phyloP scores from a whole-genome alignment of 352 stramenopile species.

The Phytopythium litorale region DNA sequence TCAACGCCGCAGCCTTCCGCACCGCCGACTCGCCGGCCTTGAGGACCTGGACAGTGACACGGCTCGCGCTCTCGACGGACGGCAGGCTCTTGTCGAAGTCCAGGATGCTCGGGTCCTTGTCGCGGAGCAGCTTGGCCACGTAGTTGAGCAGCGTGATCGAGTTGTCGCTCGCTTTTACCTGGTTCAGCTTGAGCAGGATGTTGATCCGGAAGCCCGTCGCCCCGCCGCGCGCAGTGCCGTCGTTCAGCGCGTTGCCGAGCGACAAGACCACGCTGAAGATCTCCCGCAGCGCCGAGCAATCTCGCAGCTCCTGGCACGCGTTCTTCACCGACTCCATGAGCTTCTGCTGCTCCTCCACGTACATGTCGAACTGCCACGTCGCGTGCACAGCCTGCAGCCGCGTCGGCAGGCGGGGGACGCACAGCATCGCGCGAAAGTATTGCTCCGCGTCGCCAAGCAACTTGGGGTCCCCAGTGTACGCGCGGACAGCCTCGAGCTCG shows the following conservation, averaged over 20 bases:
- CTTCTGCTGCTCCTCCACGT: constrained; percentile 71
- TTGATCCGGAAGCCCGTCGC: constrained; percentile 87
- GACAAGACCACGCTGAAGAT: constrained; percentile 83
- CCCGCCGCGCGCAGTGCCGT: constrained; percentile 74
- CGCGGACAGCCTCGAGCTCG: constrained; percentile 58
- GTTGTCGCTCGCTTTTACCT: constrained; percentile 83
- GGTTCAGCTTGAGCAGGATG: constrained; percentile 86
- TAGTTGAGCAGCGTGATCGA: constrained; percentile 85
- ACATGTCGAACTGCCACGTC: constrained; percentile 82
- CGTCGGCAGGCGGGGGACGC: constrained; percentile 53
- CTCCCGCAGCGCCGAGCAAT: constrained; percentile 83
- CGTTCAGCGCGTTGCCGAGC: constrained; percentile 91
- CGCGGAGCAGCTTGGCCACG: constrained; percentile 61
- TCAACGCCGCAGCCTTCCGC: constrained; percentile 66
- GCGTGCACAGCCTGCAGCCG: constrained; percentile 76
- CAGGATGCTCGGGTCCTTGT: constrained; percentile 62
- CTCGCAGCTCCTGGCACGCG: constrained; percentile 88
- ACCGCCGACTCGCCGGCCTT: constrained; percentile 76
- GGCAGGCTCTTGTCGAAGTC: constrained; percentile 73
- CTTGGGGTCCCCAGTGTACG: constrained; percentile 67
- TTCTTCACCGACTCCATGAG: constrained; percentile 81
- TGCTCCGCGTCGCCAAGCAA: constrained; percentile 76
- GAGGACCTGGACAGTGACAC: constrained; percentile 73
- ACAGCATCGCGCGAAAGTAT: constrained; percentile 72
- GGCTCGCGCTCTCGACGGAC: constrained; percentile 72